phyloP scores from a whole-genome alignment of 2,329 filamentous ascomycete species.

The Aspergillus sp. region DNA sequence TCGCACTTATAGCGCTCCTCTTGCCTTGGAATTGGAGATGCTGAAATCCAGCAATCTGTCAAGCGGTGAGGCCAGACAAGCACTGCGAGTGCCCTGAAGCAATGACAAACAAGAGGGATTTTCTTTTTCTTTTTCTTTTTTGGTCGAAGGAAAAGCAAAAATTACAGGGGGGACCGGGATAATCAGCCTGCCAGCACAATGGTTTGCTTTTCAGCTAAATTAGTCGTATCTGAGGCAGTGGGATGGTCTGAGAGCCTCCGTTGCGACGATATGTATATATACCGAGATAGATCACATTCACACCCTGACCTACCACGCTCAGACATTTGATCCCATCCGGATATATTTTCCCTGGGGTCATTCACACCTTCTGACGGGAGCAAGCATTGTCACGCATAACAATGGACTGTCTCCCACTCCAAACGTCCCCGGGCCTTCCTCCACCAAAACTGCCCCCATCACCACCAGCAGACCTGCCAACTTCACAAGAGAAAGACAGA shows the following conservation, averaged over 20 bases:
- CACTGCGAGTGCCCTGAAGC: background rate
- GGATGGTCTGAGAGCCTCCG: background rate
- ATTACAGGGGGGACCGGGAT: background rate
- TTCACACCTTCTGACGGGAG: background rate
- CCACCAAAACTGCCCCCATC: background rate
- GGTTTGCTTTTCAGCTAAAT: background rate
- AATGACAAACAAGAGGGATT: constrained; percentile 2
- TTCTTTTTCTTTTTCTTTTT: background rate
- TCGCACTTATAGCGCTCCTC: constrained; percentile 4
- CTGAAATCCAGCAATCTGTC: background rate
- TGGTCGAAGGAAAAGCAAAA: background rate
- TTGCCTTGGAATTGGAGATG: constrained; percentile 4
- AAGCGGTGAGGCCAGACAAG: constrained; percentile 10
- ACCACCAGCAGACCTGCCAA: background rate
- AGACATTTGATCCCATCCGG: background rate
- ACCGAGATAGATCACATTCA: constrained; percentile 2
- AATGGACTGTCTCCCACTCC: background rate
- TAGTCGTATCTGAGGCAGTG: background rate
- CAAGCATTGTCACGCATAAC: background rate
- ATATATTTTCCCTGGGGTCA: background rate
- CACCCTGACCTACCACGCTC: background rate
- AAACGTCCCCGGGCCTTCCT: background rate
- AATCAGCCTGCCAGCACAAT: background rate
- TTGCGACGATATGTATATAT: background rate
- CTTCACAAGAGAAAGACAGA: background rate